Base-by-base conservation (phyloP, 495 filamentous ascomycete genomes). In the Penicillium turbatum region DNA sequence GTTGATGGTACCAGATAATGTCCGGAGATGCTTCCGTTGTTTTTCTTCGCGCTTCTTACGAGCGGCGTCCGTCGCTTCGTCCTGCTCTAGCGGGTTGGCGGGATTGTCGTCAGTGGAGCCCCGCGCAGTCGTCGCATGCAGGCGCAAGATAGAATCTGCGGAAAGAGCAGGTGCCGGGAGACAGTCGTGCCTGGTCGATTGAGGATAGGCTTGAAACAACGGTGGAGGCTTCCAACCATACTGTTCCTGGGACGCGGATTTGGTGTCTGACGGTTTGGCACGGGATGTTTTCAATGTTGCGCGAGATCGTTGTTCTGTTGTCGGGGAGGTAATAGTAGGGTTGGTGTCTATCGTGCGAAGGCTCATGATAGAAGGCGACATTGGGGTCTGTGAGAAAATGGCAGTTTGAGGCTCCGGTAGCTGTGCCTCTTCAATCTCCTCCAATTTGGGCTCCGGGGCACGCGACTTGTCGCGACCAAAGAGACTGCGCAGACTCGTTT, bases 161-260 rank as follows among this genome's bases (percentile, higher is more conserved):
- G 80, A 79, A 40, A 81, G 62, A 7, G 69, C 64, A 2, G 82
- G 79, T 10, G 77, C 69, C 8, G 71, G 59, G 1, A 86, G 64
- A 27, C 60, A 75, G 15, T 74, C 77, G 65, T 85, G 76, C 56
- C 81, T 86, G 54, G 72, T 82, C 8, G 91, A 82, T 67, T 96
- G 92, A 1, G 90, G 86, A 65, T 90, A 96, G n/a, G 89, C 90
- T 62, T 95, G 84, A 70, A 91, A 96, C 6, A 97, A 75, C 3
- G 92, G 88, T 7, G 91, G 90, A 3, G 88, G 85, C 49, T 84
- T 80, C 87, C 89, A 95, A 11, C 76, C 65, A 40, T 60, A 62
- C 15, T 66, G 54, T 27, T 72, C 66, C 32, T 63, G 59, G 6
- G 59, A 53, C 0, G 63, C 27, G 0, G 51, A 16, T 32, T 62